Evolutionary conservation across 306 rosid genomes (phyloP).

Genomic region (Begonia peltatifolia): DNA sequence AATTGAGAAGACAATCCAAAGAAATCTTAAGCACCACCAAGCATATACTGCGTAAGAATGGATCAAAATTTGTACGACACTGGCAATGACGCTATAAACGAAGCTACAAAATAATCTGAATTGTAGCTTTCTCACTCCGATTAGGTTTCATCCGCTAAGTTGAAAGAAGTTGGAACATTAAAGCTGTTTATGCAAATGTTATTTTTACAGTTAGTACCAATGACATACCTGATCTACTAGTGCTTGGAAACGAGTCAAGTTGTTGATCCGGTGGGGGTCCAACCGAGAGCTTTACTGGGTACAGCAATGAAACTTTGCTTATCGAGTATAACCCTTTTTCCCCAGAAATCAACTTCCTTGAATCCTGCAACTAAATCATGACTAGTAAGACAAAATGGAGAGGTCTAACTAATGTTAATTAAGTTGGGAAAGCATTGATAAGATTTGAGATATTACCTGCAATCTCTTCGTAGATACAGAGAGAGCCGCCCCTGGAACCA

Average conservation of each 20-base stretch:
- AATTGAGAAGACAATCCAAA: not conserved
- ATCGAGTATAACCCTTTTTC: slow-evolving; percentile 61
- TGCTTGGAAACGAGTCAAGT: slow-evolving; percentile 77
- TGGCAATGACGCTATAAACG: too few relatives aligned
- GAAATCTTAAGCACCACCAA: not conserved
- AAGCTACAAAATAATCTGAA: not conserved
- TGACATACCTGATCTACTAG: slow-evolving; percentile 42
- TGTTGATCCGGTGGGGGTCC: slow-evolving; percentile 84
- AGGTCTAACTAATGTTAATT: too few relatives aligned
- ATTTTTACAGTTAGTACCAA: too few relatives aligned
- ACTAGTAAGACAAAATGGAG: too few relatives aligned
- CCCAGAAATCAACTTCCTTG: slow-evolving; percentile 37
- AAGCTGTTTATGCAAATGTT: too few relatives aligned
- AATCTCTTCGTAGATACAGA: slow-evolving; percentile 54
- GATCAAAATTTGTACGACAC: too few relatives aligned
- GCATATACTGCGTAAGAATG: not conserved
- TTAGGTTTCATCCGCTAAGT: too few relatives aligned
- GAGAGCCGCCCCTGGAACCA: slow-evolving; percentile 71
- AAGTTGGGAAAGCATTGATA: not conserved
- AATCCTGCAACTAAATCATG: slow-evolving; percentile 27
- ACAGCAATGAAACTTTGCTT: slow-evolving; percentile 67
- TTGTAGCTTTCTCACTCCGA: too few relatives aligned
- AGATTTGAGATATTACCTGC: slow-evolving; percentile 29
- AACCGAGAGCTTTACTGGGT: slow-evolving; percentile 65
- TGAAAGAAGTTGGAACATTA: slow-evolving; percentile 4